Evolutionary conservation across 2,329 filamentous ascomycete genomes (phyloP), one percentile per base, ranked within the genome.

Genomic region (Myriangium duriaei): DNA sequence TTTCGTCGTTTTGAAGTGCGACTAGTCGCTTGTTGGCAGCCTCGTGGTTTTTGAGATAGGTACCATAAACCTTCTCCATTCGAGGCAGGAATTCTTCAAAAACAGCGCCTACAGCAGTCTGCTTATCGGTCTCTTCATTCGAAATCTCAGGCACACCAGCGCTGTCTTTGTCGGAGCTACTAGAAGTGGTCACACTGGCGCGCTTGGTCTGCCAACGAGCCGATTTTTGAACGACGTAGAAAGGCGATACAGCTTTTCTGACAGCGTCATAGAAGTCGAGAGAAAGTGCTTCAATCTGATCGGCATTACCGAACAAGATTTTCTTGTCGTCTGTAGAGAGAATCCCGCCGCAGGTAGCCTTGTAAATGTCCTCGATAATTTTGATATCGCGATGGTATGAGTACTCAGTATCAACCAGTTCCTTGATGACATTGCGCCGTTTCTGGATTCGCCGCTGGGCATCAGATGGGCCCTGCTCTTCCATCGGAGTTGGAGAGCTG

Each of bases 311-410:
- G 58, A 98, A 98, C 11, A 98, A 75, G 10, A 82, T 70, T 54
- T 87, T 93, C 50, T 92, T 79, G 45, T 93, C 93, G 46, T 88
- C 82, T 30, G 74, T 65, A 30, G 81, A 83, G 17, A 95, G 72
- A 45, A 85, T 76, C 6, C 84, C 76, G 40, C 82, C 86, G 5
- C 51, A 55, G 1, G 91, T 96, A 30, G 84, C 86, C 59, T 92
- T 93, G 68, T 96, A 98, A 39, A 98, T 96, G 53, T 96, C 87
- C 52, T 93, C 85, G 2, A 94, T 81, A 37, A 98, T 88, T 56
- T 87, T 94, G 84, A 98, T 88, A 56, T 98, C 91, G 46, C 85
- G 76, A 40, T 92, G 78, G 59, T 93, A 96, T 4, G 80, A 78
- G 33, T 85, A 78, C 56, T 98, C 91, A 0, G 91, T 98, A 51